Base-by-base conservation (phyloP, 352 stramenopile genomes). In the Phytophthora agathidicida region DNA sequence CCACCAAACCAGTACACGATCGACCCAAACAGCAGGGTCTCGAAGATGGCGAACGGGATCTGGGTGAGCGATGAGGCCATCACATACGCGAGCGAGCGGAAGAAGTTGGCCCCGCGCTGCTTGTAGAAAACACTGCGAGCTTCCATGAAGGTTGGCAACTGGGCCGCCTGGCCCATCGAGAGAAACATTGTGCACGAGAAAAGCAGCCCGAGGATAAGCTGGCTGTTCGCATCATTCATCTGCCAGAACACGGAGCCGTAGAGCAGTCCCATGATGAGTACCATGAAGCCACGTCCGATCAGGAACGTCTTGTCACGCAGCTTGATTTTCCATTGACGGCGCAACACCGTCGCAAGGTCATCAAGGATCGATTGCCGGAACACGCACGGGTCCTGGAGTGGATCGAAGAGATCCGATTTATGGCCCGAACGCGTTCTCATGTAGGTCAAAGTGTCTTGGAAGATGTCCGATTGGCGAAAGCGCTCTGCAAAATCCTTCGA, bases 1-100 rank as follows among this genome's bases (percentile, higher is more conserved):
- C 91, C 91, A 30, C 91, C 75, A 73, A 97, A 93, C 78, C 86
- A 98, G 62, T 98, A 98, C 6, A 97, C 58, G 26, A 96, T 61
- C 1, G 80, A 86, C n/a, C 88, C 86, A 60, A 96, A 97, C 1
- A 96, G 54, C 7, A 96, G 19, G 0, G 83, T 86, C 68, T 97
- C 89, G 27, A 93, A 60, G 2, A 88, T 27, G 49, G 65, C 58
- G 38, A 90, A 77, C 55, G 83, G 70, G 20, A 91, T 53, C 35
- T 83, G 70, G 1, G 73, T 74, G 16, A 88, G 9, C 5, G 67
- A 83, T 5, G 65, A 68, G 1, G 72, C 76, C 37, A 97, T 41
- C 7, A 96, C 80, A 59, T 96, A 97, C 7, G 83, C 77, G 0
- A 78, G 79, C 1, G 89, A 80, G 7, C 86, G 82, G 50, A 91